Percentiles rank a stretch among this genome's conserved stretches.
phyloP scores from a whole-genome alignment of 768 basidiomycete genomes.

The Kwoniella bestiolae region DNA sequence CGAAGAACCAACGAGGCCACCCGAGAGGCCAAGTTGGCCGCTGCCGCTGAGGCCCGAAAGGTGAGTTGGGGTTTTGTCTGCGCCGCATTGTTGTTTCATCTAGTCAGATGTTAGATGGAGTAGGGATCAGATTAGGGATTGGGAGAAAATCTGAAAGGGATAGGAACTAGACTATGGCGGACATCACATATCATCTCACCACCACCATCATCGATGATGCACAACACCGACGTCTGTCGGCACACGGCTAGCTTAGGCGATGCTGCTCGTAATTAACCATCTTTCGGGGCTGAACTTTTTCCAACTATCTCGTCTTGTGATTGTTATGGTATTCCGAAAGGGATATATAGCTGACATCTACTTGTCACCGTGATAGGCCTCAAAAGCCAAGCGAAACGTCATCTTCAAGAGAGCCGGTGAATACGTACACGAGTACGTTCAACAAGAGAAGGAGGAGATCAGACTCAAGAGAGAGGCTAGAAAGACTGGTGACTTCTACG shows the following conservation, averaged over 20 bases:
- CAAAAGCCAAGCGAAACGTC: slow-evolving; percentile 90
- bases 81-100: too few species aligned
- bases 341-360: slow-evolving; percentile 20
- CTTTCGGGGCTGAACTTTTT: slow-evolving; percentile 80
- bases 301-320: slow-evolving; percentile 3
- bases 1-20: slow-evolving; percentile 97
- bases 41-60: slow-evolving; percentile 84
- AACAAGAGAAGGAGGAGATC: slow-evolving; percentile 94
- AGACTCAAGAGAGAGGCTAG: slow-evolving; percentile 91
- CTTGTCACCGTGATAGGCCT: slow-evolving; percentile 63
- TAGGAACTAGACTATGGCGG: neutral
- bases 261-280: slow-evolving; percentile 88
- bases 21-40: slow-evolving; percentile 86
- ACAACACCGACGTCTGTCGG: slow-evolving; percentile 67
- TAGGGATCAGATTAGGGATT: neutral
- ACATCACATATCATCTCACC: slow-evolving; percentile 2
- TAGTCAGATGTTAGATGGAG: too few species aligned
- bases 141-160: neutral
- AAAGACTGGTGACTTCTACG: slow-evolving; percentile 92
- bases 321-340: neutral
- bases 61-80: slow-evolving; percentile 61
- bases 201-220: slow-evolving; percentile 66
- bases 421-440: slow-evolving; percentile 94
- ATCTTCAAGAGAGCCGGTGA: slow-evolving; percentile 99
- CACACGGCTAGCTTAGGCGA: slow-evolving; percentile 72